Evolutionary conservation across 257 asterid species (phyloP), one percentile per base, ranked within the genome.

Genomic region (Solanum raphanifolium): DNA sequence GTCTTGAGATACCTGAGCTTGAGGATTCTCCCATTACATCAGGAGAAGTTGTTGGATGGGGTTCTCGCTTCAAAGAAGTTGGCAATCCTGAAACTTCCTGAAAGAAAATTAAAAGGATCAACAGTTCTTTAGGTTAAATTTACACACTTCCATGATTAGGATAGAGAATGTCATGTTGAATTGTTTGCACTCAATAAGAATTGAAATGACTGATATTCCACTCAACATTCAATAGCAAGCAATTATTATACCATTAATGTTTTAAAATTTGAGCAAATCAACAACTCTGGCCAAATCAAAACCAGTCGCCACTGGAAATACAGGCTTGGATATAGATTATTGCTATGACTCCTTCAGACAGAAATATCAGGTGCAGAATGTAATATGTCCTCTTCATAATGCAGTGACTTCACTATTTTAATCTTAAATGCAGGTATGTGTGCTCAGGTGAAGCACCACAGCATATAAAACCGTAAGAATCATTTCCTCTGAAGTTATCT

Each of bases 61-160:
- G 25, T 39, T 95, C 94, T 88, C 94, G 92, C 94, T 93, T 95
- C 91, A 96, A 83, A 66, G 94, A 88, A 85, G 95, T 93, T 10
- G 96, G 98, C 91, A 96, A 81, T 68, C 98, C 98, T 15, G 99
- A 95, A 38, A 93, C 92, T 91, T 94, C 98, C 98, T 95, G 97
- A 52, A 89, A 48, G 76, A 83, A 18, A n/a, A 39, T 72, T 62
- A 48, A 73, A 43, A 76, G 88, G 43, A 68, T 11, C 5, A 52
- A 72, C 84, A 72, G 73, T 79, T 79, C 68, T 27, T 79, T 75
- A 75, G 55, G 55, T 10, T 36, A 75, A 36, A 46, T 27, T 31
- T 15, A 81, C 9, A 9, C 85, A 81, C 9, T 43, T 79, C 68
- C 8, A 81, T 81, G 85, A 46, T 12, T 46, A 79, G 85, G 8